Evolutionary conservation across 306 rosid species (phyloP).

Genomic region (Vigna unguiculata): DNA sequence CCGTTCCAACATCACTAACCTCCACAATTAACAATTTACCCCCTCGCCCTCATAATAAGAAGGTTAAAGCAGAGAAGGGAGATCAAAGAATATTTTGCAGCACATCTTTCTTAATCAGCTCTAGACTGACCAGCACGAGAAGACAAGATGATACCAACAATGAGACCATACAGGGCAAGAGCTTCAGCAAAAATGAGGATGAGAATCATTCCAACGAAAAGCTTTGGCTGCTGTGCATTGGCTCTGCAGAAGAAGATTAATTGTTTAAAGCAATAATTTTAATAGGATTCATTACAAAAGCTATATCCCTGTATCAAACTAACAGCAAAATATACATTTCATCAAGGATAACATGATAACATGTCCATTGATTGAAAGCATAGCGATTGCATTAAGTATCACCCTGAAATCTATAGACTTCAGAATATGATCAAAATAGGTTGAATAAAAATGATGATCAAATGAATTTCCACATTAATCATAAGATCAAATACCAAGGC

Average conservation of each 20-base stretch:
- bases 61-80: conserved; percentile 47
- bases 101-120: conserved; percentile 65
- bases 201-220: conserved; percentile 89
- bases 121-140: conserved; percentile 93
- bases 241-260: conserved; percentile 65
- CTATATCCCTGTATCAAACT: conserved; percentile 1
- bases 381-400: not conserved
- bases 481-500: not conserved
- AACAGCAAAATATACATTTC: conserved; percentile 3
- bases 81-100: conserved; percentile 59
- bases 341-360: conserved; percentile 5
- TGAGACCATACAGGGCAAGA: conserved; percentile 83
- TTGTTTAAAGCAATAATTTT: conserved; percentile 29
- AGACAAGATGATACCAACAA: conserved; percentile 86
- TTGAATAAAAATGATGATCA: not conserved
- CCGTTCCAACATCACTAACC: conserved; percentile 50
- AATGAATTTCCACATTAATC: conserved; percentile 1
- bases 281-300: not conserved
- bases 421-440: not conserved
- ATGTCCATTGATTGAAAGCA: conserved; percentile 1
- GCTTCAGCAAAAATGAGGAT: conserved; percentile 91
- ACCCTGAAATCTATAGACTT: not conserved
- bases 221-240: conserved; percentile 91
- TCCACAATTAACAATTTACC: conserved; percentile 44
- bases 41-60: conserved; percentile 43